Conservation (phyloP, 371 early-diverging fungal species). For the Thermomucor indicae-seudaticae region DNA sequence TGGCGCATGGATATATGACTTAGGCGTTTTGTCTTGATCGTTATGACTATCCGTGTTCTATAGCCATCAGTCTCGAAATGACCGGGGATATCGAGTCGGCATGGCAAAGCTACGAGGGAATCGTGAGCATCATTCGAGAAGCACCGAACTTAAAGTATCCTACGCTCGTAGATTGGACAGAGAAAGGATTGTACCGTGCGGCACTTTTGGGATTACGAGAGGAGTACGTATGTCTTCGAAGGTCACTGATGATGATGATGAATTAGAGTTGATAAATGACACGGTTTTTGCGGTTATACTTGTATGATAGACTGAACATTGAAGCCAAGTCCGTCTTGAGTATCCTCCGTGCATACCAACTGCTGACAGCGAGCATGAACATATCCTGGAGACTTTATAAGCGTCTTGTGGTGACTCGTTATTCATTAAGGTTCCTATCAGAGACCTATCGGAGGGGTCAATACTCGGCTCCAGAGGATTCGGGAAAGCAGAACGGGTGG, state of each 20-base stretch:
- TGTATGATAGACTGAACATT: neutral
- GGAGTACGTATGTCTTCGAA: constrained; percentile 26
- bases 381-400: constrained; percentile 40
- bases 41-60: neutral
- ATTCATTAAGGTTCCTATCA: constrained; percentile 29
- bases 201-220: constrained; percentile 49
- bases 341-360: constrained; percentile 53
- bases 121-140: constrained; percentile 31
- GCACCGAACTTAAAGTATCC: constrained; percentile 31
- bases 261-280: neutral
- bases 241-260: no score
- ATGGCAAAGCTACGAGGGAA: constrained; percentile 47
- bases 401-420: constrained; percentile 40
- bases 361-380: constrained; percentile 34
- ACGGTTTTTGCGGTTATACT: constrained; percentile 1
- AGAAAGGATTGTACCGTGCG: constrained; percentile 67
- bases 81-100: constrained; percentile 42
- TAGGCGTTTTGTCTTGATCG: neutral
- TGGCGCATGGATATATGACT: neutral
- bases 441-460: constrained; percentile 24
- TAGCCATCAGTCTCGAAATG: constrained; percentile 53
- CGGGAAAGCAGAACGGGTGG: neutral
- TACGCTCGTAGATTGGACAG: constrained; percentile 62
- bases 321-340: constrained; percentile 20
- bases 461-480: constrained; percentile 11